Evolutionary conservation across 352 stramenopile species (phyloP), one percentile per base, ranked within the genome.

Genomic region (Pythium sp.): DNA sequence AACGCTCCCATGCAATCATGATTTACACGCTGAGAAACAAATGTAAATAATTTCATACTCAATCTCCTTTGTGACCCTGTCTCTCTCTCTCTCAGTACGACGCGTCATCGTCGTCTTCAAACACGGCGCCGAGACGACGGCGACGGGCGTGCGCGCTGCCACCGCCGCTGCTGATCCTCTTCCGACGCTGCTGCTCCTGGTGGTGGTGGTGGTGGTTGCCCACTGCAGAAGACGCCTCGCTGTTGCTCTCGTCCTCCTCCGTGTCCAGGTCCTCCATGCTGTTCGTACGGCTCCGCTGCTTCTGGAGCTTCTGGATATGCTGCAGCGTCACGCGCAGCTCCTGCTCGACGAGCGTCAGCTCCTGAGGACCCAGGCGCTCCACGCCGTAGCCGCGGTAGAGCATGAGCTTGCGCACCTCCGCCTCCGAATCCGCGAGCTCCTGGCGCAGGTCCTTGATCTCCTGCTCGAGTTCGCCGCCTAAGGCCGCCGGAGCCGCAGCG

Each of bases 351-450:
- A 76, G 65, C 14, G 81, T 73, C 22, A 94, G 71, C 61, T 91
- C 78, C 7, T 78, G 71, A 0, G 65, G 54, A 8, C 69, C 53
- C 38, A 94, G 73, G 9, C 65, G 62, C 43, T 94, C 84, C 49
- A 94, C 78, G n/a, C 83, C 83, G 70, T 91, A 94, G 47, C 84
- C 86, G 24, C 86, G 85, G 56, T 86, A 82, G 28, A 92, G 61
- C 86, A 94, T 94, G 2, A 94, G 74, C 22, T 78, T 76, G 15
- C 77, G 84, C 38, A 93, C 86, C 64, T 94, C 86, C 8, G 78
- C 72, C 60, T 94, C 86, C 57, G 81, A 90, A 67, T 94, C 86
- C n/a, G 77, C 77, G 38, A 94, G 69, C 32, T 94, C 86, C 60
- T 92, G 84, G 11, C 83, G 81, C 53, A 94, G 72, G 56, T 94